Evolutionary conservation across 352 stramenopile species (phyloP).

Genomic region (Pythium aristosporum): DNA sequence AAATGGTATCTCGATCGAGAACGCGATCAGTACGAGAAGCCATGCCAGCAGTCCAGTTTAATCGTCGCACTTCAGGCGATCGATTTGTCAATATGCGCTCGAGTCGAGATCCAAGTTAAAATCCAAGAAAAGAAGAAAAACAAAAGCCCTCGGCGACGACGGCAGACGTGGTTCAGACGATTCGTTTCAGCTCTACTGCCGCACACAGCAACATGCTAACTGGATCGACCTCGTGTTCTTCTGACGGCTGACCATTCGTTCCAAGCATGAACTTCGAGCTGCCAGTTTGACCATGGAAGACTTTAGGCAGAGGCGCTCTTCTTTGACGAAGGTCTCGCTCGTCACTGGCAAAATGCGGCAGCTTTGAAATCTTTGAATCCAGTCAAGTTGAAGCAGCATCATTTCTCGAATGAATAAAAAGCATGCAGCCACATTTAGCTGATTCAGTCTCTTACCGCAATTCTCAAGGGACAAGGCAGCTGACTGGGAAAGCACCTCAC

Average conservation of each 20-base stretch:
- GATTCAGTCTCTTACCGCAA: neutral
- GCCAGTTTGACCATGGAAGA: neutral
- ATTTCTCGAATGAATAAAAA: slow-evolving; percentile 3
- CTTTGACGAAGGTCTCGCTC: neutral
- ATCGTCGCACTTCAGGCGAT: neutral
- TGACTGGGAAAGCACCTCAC: neutral
- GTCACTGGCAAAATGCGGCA: neutral
- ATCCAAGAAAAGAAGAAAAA: slow-evolving; percentile 8
- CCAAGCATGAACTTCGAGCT: neutral
- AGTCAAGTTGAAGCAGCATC: neutral
- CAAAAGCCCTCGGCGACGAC: neutral
- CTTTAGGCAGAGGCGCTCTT: neutral
- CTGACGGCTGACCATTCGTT: neutral
- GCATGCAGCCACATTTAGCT: neutral
- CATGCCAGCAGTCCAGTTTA: neutral
- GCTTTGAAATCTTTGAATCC: neutral
- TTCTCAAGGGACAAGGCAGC: neutral
- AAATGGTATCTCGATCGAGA: slow-evolving; percentile 26
- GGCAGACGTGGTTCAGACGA: neutral
- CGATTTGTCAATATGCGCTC: slow-evolving; percentile 19
- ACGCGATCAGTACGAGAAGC: slow-evolving; percentile 13
- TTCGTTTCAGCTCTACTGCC: no score
- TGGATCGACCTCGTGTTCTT: neutral
- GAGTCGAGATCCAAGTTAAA: neutral
- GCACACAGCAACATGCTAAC: neutral